Evolutionary conservation across 371 early-diverging fungal species (phyloP).

Genomic region (Gilbertella persicaria): DNA sequence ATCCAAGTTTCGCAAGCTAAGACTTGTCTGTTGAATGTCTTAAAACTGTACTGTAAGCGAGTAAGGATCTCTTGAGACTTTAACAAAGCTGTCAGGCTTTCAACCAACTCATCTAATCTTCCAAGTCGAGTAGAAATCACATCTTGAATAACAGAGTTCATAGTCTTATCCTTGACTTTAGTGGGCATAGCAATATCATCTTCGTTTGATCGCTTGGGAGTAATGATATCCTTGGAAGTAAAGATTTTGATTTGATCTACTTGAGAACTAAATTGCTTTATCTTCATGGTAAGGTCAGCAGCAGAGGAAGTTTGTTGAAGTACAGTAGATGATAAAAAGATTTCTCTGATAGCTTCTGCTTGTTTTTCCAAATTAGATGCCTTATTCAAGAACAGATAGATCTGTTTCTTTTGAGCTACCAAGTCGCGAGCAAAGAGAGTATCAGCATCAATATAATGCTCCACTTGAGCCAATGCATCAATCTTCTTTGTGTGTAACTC

Average conservation of each 20-base stretch:
- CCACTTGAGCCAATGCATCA: conserved; percentile 19
- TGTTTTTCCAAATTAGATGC: conserved; percentile 26
- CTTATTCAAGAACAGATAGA: conserved; percentile 19
- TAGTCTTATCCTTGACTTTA: conserved; percentile 37
- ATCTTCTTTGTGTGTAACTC: conserved; percentile 30
- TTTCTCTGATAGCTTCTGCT: conserved; percentile 36
- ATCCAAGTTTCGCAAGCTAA: conserved; percentile 38
- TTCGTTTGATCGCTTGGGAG: conserved; percentile 31
- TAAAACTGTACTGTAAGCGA: conserved; percentile 32
- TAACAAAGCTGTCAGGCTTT: conserved; percentile 26
- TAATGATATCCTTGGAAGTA: conserved; percentile 9
- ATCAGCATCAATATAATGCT: conserved; percentile 18
- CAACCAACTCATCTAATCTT: conserved; percentile 29
- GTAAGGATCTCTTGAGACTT: conserved; percentile 40
- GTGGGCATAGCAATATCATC: conserved; percentile 26
- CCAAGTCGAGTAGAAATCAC: conserved; percentile 26
- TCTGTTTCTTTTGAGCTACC: conserved; percentile 24
- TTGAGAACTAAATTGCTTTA: conserved; percentile 20
- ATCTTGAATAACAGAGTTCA: conserved; percentile 42
- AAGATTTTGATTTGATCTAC: conserved; percentile 7
- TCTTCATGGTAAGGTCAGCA: not conserved
- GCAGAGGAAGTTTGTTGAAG: not conserved
- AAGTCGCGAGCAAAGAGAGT: conserved; percentile 25
- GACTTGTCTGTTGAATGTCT: conserved; percentile 34
- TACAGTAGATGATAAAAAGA: conserved; percentile 12